Percentiles rank a stretch among this genome's conserved stretches.
Conservation (phyloP, 1,284 basidiomycete species). For the Puccinia coronata region DNA sequence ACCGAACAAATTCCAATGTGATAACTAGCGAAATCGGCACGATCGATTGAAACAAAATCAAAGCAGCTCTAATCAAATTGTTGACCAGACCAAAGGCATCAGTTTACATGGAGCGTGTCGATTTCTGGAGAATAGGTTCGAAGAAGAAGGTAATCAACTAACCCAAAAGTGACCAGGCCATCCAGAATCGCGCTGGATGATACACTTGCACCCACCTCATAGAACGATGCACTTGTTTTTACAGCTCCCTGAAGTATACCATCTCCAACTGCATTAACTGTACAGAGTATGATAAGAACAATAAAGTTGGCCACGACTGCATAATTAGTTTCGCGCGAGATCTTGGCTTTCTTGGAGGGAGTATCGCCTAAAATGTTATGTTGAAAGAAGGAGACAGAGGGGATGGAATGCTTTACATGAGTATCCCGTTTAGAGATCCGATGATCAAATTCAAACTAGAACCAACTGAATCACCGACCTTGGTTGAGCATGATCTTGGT, state of each 20-base stretch:
- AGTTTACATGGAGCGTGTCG: not conserved
- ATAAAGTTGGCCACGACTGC: slow-evolving; percentile 94
- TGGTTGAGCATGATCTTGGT: slow-evolving; percentile 95
- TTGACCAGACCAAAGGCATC: not conserved
- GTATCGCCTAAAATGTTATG: slow-evolving; percentile 55
- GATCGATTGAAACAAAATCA: slow-evolving; percentile 97
- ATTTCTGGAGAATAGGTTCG: not conserved
- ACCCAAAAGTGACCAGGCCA: slow-evolving; percentile 86
- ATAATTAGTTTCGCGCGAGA: slow-evolving; percentile 98
- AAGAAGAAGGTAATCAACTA: slow-evolving; percentile 60
- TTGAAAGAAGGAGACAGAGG: slow-evolving; percentile 47
- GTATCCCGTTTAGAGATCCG: not conserved
- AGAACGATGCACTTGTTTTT: slow-evolving; percentile 72
- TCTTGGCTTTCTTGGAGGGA: slow-evolving; percentile 84
- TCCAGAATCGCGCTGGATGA: slow-evolving; percentile 70
- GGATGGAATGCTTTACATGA: not conserved
- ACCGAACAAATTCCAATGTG: slow-evolving; percentile 97
- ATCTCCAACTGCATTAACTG: slow-evolving; percentile 69
- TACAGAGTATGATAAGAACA: slow-evolving; percentile 76
- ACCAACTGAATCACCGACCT: not conserved
- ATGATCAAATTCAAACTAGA: not conserved
- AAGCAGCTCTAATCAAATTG: slow-evolving; percentile 61
- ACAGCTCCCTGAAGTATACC: slow-evolving; percentile 69
- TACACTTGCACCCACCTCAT: slow-evolving; percentile 70
- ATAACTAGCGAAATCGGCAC: slow-evolving; percentile 96